Evolutionary conservation across 2,329 filamentous ascomycete species (phyloP), one percentile per base, ranked within the genome.

Genomic region (Grosmannia penicillata): DNA sequence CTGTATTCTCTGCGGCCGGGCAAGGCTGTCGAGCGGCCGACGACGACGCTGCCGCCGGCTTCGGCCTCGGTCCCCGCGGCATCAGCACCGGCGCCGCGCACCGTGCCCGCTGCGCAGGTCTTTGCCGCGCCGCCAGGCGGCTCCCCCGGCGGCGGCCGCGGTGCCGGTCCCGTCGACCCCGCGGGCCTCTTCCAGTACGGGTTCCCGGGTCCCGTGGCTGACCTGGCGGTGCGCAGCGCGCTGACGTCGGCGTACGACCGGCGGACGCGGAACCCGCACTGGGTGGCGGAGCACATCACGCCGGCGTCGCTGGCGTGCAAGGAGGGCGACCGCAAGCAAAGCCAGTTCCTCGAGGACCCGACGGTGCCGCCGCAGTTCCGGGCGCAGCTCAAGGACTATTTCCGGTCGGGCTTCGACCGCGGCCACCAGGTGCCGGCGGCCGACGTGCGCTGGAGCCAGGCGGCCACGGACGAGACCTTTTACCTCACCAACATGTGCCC

Each of bases 341-440:
- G 78, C 56, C 62, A 62, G 44, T 98, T 98, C 58, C 59, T 77
- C 48, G 89, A 98, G 61, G 91, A 98, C 59, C 57, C 68, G 4
- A 59, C 61, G 19, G 79, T 98, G 39, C 91, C 91, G 0, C 70
- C 80, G 37, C 78, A 82, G 60, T 98, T 95, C 68, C 81, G 87
- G 46, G 91, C 83, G 42, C 81, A 79, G 57, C 70, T 98, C 41
- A 81, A 84, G 58, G 91, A 98, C 66, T 98, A 98, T 66, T 87
- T 79, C 66, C 82, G 89, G 48, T 87, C 79, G 28, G 91, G 91
- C 51, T 98, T 93, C 58, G 91, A 98, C 59, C 75, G 91, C 27
- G 91, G 91, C 44, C 91, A 98, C 62, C 91, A 98, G 62, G 89
- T 96, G 9, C 91, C 91, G 9, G 91, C 91, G 6, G 91, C 91